Base-by-base conservation (phyloP, 2,329 filamentous ascomycete species). In the Clonostachys byssicola region DNA sequence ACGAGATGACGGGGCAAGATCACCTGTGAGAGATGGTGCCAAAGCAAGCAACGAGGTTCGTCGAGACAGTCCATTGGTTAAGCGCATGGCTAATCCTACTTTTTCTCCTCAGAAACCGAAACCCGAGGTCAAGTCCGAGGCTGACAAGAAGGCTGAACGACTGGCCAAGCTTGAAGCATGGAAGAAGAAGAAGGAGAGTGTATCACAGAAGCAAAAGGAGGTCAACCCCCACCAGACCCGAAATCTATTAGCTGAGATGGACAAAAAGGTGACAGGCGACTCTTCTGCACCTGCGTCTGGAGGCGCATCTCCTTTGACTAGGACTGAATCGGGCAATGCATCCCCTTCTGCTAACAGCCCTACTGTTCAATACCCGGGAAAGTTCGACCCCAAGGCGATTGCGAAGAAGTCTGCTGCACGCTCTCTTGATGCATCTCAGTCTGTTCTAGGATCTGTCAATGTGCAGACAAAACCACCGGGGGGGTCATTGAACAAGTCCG, bases 171-270 rank as follows among this genome's bases (percentile, higher is more conserved):
- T 95, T 30, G 89, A 92, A 63, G 88, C 89, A 48, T 96, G 91
- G 92, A 96, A 96, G 70, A 88, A 90, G 67, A 92, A 92, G 68
- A 86, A 90, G 62, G 88, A 89, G 53, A 83, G 84, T 61, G 85
- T 86, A 56, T 85, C 86, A 56, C 80, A 79, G 52, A 89, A 89
- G 62, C 81, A 88, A 61, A 84, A 82, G 58, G 81, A 87, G 57
- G 77, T 84, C 41, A 82, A 81, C 46, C 74, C 80, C 39, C 81
- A 80, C 49, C 83, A 82, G 53, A 79, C 85, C 38, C 75, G 81
- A 55, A 87, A 79, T 56, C 78, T 90, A 47, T 71, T 87, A 48
- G 83, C 85, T 57, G 82, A 87, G 65, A 89, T 88, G 75, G 88
- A 87, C 63, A 83, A 82, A 61, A 89, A 81, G 66, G 78, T 80